Percentiles rank a stretch among this genome's conserved stretches.
Evolutionary conservation across 306 rosid genomes (phyloP).

Genomic region (Acacia acuminata): DNA sequence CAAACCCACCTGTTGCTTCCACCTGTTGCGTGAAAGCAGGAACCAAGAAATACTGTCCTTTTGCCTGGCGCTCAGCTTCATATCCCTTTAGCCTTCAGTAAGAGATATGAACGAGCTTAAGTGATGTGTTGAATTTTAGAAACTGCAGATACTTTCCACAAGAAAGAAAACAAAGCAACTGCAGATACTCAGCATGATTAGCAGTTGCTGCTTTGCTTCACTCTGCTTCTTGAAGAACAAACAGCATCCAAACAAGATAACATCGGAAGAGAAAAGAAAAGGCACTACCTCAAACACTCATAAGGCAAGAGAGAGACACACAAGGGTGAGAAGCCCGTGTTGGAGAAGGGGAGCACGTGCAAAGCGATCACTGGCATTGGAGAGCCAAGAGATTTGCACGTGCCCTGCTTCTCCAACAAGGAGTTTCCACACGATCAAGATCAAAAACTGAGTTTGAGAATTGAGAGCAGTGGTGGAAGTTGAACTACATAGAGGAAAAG

Average conservation of each 20-base stretch:
- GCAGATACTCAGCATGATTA: not conserved
- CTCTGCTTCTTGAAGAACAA: not conserved
- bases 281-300: constrained; percentile 1
- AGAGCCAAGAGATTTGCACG: constrained; percentile 63
- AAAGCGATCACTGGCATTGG: constrained; percentile 33
- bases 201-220: not conserved
- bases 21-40: too few relatives aligned
- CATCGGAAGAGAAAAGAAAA: not conserved
- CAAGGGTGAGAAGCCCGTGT: constrained; percentile 62
- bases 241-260: not conserved
- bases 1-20: too few relatives aligned
- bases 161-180: not conserved
- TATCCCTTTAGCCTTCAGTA: not conserved
- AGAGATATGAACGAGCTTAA: not conserved
- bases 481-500: constrained; percentile 26
- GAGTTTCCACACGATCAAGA: constrained; percentile 58
- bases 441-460: constrained; percentile 17
- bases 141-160: not conserved
- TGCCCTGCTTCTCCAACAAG: constrained; percentile 99
- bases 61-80: too few relatives aligned
- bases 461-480: constrained; percentile 23
- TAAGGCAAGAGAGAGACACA: not conserved
- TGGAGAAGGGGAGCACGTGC: constrained; percentile 97
- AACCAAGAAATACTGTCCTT: too few relatives aligned
- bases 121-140: not conserved